Evolutionary conservation across 169 alveolate genomes (phyloP), one percentile per base, ranked within the genome.

Genomic region (Amoebophrya sp.): DNA sequence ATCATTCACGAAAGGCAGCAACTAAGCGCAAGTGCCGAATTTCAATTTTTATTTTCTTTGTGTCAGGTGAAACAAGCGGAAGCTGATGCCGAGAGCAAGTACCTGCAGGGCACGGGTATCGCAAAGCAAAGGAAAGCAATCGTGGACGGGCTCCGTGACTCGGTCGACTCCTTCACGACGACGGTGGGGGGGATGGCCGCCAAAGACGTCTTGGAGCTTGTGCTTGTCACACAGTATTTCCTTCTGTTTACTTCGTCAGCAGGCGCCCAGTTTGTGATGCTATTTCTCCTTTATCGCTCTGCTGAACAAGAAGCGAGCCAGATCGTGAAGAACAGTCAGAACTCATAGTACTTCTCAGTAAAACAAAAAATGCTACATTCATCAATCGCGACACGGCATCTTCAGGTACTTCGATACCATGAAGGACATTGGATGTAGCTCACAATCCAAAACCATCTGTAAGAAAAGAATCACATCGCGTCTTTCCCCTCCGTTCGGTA

Each of bases 121-220:
- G 94, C 94, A 0, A 41, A 92, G 54, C 94, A 92, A 35, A 40
- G 94, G 38, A 90, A 90, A 23, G 94, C 94, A 14, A 92, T 92
- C 54, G 91, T 92, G 23, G 94, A 92, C 40, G 94, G 94, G 10
- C 77, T 92, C 14, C 89, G 91, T 0, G 94, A 77, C n/a, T 47
- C 90, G 18, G 94, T 92, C 40, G 53, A 77, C 38, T 89, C 39
- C 40, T 92, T 92, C 41, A 40, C 93, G 55, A 33, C 55, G 14
- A 53, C 54, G 29, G 90, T 92, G 35, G 89, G 66, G 32, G 94
- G 92, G 7, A 77, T 92, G 41, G 77, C 39, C 54, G 77, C 94
- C 32, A 92, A 90, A 66, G 94, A 92, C 39, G 94, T 90, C 54
- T 47, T 92, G 90, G 94, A 92, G 88, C 90, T 92, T 12, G 90